These are phyloP conservation scores for Stachybotrys chartarum DNA, from an alignment of 2,329 filamentous ascomycete genomes.

Conservation along the genomic window DNA sequence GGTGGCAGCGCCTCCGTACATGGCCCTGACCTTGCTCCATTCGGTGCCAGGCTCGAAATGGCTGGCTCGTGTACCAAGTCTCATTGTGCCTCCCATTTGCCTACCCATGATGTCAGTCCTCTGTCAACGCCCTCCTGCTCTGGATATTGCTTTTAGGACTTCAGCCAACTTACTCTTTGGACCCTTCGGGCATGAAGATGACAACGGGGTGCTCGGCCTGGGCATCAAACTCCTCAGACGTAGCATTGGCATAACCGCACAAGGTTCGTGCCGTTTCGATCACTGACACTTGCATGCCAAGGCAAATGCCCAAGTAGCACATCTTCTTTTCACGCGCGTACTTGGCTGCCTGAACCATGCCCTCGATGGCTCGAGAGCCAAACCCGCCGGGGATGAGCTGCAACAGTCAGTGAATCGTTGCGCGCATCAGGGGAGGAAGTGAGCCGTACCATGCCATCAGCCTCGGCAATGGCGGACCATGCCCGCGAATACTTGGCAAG, in stretches of 20 bases:
- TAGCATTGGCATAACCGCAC: conserved; percentile 52
- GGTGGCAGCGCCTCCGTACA: conserved; percentile 56
- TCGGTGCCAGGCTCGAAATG: conserved; percentile 69
- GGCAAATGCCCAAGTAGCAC: conserved; percentile 83
- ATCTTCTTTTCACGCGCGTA: conserved; percentile 78
- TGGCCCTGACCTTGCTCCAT: conserved; percentile 68
- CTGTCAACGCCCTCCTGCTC: background rate
- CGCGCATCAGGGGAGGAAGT: conserved; percentile 6
- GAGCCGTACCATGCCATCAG: conserved; percentile 44
- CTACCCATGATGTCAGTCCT: background rate
- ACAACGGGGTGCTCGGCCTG: conserved; percentile 62
- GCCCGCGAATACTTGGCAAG: conserved; percentile 76
- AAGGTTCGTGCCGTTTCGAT: conserved; percentile 80
- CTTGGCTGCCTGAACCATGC: conserved; percentile 82
- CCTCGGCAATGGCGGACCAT: conserved; percentile 72
- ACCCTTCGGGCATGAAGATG: conserved; percentile 82
- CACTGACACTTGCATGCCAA: conserved; percentile 89
- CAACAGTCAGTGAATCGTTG: background rate
- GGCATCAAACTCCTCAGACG: conserved; percentile 48
- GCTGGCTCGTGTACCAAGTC: conserved; percentile 67
- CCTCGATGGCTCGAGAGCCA: conserved; percentile 73
- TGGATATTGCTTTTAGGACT: background rate
- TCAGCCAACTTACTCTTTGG: conserved; percentile 25
- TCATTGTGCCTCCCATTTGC: conserved; percentile 77
- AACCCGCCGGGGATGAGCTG: conserved; percentile 56